These are phyloP conservation scores for Candida qinlingensis DNA, from an alignment of 805 yeast genomes.

Conservation along the genomic window DNA sequence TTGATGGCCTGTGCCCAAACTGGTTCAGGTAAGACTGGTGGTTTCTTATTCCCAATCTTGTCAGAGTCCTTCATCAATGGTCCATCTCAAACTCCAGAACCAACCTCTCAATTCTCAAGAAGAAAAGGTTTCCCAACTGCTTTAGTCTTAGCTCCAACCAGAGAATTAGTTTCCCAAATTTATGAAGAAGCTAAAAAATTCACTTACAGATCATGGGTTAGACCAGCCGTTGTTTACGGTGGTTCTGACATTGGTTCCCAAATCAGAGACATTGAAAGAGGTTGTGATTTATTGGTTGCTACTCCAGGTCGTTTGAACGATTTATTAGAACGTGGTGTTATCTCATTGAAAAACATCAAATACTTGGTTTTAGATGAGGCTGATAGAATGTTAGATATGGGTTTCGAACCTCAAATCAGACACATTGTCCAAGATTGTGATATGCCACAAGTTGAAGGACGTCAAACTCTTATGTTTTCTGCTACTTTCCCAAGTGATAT, in stretches of 20 bases:
- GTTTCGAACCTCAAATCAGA: constrained; percentile 99
- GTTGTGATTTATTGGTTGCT: constrained; percentile 95
- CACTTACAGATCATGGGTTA: constrained; percentile 97
- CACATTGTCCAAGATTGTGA: constrained; percentile 96
- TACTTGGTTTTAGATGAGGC: constrained; percentile 97
- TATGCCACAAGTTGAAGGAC: constrained; percentile 85
- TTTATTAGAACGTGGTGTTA: constrained; percentile 89
- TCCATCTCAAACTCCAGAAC: constrained; percentile 57
- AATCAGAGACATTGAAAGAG: constrained; percentile 81
- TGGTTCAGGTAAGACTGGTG: constrained; percentile 99
- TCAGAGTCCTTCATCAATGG: constrained; percentile 87
- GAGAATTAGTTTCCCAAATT: constrained; percentile 97
- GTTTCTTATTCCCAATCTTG: constrained; percentile 95
- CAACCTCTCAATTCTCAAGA: constrained; percentile 45
- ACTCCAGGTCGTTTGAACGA: constrained; percentile 99
- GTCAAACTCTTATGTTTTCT: constrained; percentile 98
- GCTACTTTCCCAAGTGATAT: constrained; percentile 99
- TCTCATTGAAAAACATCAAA: constrained; percentile 84
- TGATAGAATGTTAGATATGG: constrained; percentile 99
- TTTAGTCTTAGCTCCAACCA: constrained; percentile 94
- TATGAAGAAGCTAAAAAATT: constrained; percentile 94
- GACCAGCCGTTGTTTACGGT: constrained; percentile 95
- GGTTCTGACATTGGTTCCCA: constrained; percentile 93
- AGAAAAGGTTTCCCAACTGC: constrained; percentile 92
- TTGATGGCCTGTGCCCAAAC: constrained; percentile 98